phyloP scores from a whole-genome alignment of 73 alveolate species.

The Blepharisma japonicum region DNA sequence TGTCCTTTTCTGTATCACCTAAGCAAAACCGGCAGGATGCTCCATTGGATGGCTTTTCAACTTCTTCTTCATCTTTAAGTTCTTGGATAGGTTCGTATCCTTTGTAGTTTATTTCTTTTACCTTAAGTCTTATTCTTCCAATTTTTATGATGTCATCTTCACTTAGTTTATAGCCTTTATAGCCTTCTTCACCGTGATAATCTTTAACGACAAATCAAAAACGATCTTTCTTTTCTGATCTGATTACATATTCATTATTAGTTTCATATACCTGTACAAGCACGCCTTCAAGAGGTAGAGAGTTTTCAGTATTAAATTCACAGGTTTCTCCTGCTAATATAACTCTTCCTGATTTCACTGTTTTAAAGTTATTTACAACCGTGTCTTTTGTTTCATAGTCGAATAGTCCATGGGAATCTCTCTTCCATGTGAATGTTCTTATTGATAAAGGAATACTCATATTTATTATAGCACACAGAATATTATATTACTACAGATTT shows the following conservation, averaged over 20 bases:
- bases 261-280: neutral
- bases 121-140: conserved; percentile 3
- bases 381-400: conserved; percentile 47
- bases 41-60: neutral
- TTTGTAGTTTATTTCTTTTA: conserved; percentile 5
- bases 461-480: no score
- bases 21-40: neutral
- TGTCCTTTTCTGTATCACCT: conserved; percentile 33
- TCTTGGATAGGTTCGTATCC: neutral
- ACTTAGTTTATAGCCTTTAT: neutral
- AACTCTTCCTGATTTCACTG: neutral
- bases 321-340: neutral
- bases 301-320: neutral
- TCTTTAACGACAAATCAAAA: neutral
- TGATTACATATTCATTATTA: neutral
- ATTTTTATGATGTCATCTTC: conserved; percentile 19
- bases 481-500: no score
- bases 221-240: neutral
- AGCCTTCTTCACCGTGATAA: neutral
- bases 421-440: conserved; percentile 53
- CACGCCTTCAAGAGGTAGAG: neutral
- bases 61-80: neutral
- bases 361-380: conserved; percentile 25
- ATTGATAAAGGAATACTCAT: neutral
- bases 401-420: conserved; percentile 62